Evolutionary conservation across 345 rosid species (phyloP).

Genomic region (Clarkia xantiana): DNA sequence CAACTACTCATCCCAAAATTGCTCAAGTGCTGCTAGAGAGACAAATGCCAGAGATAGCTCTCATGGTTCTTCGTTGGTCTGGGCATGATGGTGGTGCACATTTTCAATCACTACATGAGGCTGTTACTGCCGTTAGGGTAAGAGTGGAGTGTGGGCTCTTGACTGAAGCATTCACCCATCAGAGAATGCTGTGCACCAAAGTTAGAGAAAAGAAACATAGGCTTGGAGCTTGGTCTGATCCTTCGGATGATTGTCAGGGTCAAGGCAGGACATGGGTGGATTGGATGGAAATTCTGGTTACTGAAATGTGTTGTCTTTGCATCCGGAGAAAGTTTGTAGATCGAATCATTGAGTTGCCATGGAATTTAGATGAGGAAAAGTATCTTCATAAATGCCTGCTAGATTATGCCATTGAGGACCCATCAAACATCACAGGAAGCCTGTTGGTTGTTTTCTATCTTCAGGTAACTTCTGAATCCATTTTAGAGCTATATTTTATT

Average conservation of each 20-base stretch:
- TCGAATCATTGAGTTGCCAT: constrained; percentile 79
- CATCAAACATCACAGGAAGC: constrained; percentile 58
- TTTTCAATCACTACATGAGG: constrained; percentile 56
- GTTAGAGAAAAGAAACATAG: constrained; percentile 45
- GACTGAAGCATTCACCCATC: constrained; percentile 87
- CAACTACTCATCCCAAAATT: constrained; percentile 76
- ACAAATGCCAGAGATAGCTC: constrained; percentile 65
- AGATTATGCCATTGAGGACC: constrained; percentile 60
- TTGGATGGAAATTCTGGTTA: constrained; percentile 73
- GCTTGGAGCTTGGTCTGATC: constrained; percentile 19
- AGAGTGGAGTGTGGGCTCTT: constrained; percentile 87
- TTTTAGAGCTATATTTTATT: not conserved
- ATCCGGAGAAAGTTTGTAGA: constrained; percentile 74
- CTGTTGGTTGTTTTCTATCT: constrained; percentile 80
- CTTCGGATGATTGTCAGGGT: constrained; percentile 20
- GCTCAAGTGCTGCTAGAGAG: constrained; percentile 86
- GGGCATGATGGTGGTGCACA: constrained; percentile 63
- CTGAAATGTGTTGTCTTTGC: constrained; percentile 84
- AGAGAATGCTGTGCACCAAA: constrained; percentile 63
- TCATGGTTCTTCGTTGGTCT: constrained; percentile 84
- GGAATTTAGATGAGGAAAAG: constrained; percentile 89
- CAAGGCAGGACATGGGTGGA: constrained; percentile 47
- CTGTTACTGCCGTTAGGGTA: constrained; percentile 73
- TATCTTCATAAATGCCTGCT: constrained; percentile 61
- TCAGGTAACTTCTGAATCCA: constrained; percentile 41